Evolutionary conservation across 768 basidiomycete species (phyloP), one percentile per base, ranked within the genome.

Genomic region (Tylopilus intermedius): DNA sequence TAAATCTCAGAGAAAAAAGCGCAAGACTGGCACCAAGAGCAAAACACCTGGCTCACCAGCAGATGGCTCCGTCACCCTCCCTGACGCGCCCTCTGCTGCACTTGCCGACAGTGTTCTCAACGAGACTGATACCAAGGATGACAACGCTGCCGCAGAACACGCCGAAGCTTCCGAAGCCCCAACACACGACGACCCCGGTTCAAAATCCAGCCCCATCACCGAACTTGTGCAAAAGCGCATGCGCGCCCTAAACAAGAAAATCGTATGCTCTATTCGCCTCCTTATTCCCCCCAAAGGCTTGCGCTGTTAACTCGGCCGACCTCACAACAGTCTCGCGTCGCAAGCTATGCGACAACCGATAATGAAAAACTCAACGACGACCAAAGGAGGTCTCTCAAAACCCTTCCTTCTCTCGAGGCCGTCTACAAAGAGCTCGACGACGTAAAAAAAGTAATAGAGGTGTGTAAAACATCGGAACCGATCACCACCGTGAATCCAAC

Each of bases 381-480:
- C 69, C 93, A 96, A 72, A 86, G 79, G 58, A 81, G 84, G 32
- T 75, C 79, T 2, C 61, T 94, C 48, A 86, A 81, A 58, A 83
- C 80, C 15, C 80, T 95, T 41, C 80, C 92, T 9, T 74, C 77
- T 6, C 74, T 94, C 21, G 91, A 94, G 62, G 88, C 84, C 9
- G 75, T 84, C 38, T 79, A 84, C 59, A 90, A 89, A 62, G 93
- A 94, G 61, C 71, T 95, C 13, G 83, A 80, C 24, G 93, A 94
- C 52, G 80, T 93, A 41, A 88, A 86, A 69, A 92, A 88, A 67
- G 81, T 79, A 39, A 77, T 94, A 56, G 90, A 95, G 80, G 93
- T 92, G 37, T 33, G 92, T 88, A 42, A 38, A 74, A n/a, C 21
- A 32, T 38, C 18, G 14, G 14, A 26, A 30, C 9, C 35, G 47